Conservation (phyloP, 2,329 filamentous ascomycete species). For the Sclerotinia borealis region DNA sequence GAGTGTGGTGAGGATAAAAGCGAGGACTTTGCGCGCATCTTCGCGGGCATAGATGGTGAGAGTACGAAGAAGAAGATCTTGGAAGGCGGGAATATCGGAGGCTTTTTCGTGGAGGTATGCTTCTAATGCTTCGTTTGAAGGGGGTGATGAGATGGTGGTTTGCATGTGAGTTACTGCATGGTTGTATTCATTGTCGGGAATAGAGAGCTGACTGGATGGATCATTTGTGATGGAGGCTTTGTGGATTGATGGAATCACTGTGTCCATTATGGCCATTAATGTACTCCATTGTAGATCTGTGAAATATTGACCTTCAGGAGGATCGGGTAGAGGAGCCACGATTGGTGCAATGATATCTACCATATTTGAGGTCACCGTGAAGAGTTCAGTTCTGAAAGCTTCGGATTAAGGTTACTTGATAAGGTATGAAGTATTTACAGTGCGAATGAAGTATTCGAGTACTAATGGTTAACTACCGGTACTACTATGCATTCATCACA, state of each 20-base stretch:
- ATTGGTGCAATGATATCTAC: constrained; percentile 17
- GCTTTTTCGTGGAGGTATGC: constrained; percentile 49
- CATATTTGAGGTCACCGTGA: constrained; percentile 6
- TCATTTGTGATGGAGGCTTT: constrained; percentile 27
- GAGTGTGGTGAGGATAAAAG: constrained; percentile 28
- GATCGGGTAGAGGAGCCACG: constrained; percentile 24
- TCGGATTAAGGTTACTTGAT: background rate
- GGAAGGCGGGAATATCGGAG: constrained; percentile 47
- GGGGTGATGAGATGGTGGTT: constrained; percentile 35
- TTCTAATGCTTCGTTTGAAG: constrained; percentile 40
- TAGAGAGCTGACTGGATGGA: constrained; percentile 34
- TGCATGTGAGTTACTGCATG: constrained; percentile 38
- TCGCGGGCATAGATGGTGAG: constrained; percentile 32
- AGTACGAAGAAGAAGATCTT: constrained; percentile 41
- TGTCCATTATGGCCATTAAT: constrained; percentile 49
- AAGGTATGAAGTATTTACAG: background rate
- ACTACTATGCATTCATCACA: background rate
- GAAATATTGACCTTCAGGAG: constrained; percentile 36
- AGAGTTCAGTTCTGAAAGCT: background rate
- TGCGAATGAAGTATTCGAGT: background rate
- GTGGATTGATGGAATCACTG: constrained; percentile 54
- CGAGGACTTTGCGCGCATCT: constrained; percentile 26
- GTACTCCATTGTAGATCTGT: constrained; percentile 47
- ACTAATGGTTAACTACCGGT: background rate
- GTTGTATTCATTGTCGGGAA: constrained; percentile 47